Conservation (phyloP, 306 rosid species). For the Begonia loranthoides region DNA sequence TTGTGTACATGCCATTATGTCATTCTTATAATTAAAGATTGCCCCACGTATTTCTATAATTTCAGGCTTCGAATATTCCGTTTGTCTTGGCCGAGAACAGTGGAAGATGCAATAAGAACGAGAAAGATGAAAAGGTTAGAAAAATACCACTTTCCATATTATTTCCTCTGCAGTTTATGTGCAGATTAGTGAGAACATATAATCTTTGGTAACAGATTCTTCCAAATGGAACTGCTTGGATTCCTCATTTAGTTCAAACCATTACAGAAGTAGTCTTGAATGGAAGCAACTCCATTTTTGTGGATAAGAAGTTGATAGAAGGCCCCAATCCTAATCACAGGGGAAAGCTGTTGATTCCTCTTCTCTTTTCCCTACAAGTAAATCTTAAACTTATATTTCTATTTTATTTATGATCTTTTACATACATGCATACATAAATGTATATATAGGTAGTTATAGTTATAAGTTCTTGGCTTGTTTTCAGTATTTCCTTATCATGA, state of each 20-base stretch:
- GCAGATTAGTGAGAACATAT: neutral
- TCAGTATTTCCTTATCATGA: constrained; percentile 43
- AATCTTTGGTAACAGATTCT: constrained; percentile 50
- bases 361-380: constrained; percentile 58
- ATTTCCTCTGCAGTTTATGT: neutral
- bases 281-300: constrained; percentile 46
- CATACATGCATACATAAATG: too few relatives aligned
- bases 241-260: constrained; percentile 61
- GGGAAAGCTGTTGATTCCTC: constrained; percentile 67
- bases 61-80: constrained; percentile 50
- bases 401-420: neutral
- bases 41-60: constrained; percentile 4
- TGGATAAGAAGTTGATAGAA: constrained; percentile 74
- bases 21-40: neutral
- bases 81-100: constrained; percentile 93
- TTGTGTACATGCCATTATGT: too few relatives aligned
- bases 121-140: constrained; percentile 70
- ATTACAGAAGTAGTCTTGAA: constrained; percentile 54
- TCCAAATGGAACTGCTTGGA: constrained; percentile 86
- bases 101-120: constrained; percentile 84
- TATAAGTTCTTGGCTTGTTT: neutral
- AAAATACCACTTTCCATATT: constrained; percentile 2
- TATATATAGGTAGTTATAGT: too few relatives aligned
- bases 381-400: constrained; percentile 9
- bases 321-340: constrained; percentile 88